These are phyloP conservation scores for Nyssa sinensis DNA, from an alignment of 148 eudicot species.

Conservation along the genomic window DNA sequence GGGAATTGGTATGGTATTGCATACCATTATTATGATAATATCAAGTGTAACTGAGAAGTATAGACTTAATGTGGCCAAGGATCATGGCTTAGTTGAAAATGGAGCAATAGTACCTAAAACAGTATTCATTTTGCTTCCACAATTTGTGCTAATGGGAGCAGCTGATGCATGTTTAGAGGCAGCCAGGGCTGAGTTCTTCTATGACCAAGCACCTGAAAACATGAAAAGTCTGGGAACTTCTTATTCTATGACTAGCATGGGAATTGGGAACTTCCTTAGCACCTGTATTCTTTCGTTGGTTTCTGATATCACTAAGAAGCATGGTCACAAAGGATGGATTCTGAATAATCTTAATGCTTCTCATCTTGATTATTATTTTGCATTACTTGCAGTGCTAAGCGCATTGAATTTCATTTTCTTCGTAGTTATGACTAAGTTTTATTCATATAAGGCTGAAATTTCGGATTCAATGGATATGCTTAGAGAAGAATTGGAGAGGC, in stretches of 20 bases:
- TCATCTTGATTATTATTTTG: slow-evolving; percentile 2
- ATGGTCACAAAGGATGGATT: neutral
- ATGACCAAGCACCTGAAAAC: slow-evolving; percentile 4
- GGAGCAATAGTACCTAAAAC: neutral
- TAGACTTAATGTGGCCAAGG: neutral
- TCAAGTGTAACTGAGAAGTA: neutral
- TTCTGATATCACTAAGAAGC: neutral
- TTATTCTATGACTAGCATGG: neutral
- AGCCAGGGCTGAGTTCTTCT: slow-evolving; percentile 1
- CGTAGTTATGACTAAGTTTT: neutral
- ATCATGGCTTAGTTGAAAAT: neutral
- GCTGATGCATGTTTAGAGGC: neutral
- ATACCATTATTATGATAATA: neutral
- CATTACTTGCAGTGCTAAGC: neutral
- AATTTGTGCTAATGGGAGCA: neutral
- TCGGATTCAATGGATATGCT: neutral
- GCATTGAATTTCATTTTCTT: neutral
- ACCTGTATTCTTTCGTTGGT: neutral
- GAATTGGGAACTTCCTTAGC: neutral
- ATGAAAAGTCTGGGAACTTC: slow-evolving; percentile 8
- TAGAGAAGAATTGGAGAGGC: neutral
- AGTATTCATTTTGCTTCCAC: neutral
- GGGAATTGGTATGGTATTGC: neutral
- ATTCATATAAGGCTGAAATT: neutral
- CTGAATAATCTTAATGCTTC: neutral